Evolutionary conservation across 441 rosid genomes (phyloP).

Genomic region (Brassica balearica): DNA sequence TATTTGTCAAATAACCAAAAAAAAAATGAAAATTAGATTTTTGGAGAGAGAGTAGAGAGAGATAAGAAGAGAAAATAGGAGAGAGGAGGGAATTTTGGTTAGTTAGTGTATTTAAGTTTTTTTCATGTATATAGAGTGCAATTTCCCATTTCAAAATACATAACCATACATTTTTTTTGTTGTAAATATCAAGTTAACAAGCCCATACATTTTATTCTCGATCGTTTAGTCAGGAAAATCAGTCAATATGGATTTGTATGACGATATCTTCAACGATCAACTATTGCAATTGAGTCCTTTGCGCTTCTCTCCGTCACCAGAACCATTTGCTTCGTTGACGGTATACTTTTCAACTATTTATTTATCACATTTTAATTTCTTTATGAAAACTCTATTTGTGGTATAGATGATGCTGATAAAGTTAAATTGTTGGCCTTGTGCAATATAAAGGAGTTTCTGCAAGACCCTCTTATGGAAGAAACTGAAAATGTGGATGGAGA

Average conservation of each 20-base stretch:
- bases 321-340: neutral
- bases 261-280: neutral
- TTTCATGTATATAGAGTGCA: too few relatives aligned
- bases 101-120: too few relatives aligned
- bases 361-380: neutral
- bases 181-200: neutral
- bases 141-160: too few relatives aligned
- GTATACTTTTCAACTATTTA: neutral
- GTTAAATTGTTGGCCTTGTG: neutral
- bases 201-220: neutral
- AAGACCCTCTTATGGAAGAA: conserved; percentile 3
- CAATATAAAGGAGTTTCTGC: conserved; percentile 1
- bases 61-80: too few relatives aligned
- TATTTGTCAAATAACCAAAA: too few relatives aligned
- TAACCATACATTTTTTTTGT: neutral
- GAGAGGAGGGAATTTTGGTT: too few relatives aligned
- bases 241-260: conserved; percentile 1
- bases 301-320: neutral
- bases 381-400: neutral
- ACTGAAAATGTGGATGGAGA: neutral
- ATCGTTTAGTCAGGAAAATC: neutral
- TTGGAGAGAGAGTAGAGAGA: too few relatives aligned
- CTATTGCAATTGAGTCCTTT: conserved; percentile 7
- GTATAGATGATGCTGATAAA: neutral
- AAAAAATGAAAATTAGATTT: too few relatives aligned